phyloP scores from a whole-genome alignment of 2,329 filamentous ascomycete genomes.

The Conoideocrella luteorostrata region DNA sequence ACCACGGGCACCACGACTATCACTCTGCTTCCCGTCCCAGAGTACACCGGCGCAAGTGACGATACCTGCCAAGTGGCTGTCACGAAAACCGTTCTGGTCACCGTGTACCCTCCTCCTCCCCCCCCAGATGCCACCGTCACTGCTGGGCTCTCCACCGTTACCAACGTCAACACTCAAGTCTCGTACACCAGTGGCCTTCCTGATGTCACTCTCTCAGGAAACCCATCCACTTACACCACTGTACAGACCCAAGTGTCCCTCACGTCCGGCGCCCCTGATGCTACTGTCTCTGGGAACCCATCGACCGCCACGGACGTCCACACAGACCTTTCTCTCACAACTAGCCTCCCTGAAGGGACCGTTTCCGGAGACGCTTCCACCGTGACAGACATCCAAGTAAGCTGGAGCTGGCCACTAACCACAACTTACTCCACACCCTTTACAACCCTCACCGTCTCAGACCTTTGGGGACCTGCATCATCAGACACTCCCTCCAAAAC shows the following conservation, averaged over 20 bases:
- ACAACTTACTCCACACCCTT: conserved; percentile 11
- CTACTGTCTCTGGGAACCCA: conserved; percentile 22
- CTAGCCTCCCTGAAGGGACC: conserved; percentile 25
- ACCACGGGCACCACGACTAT: conserved; percentile 16
- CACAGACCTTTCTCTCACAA: conserved; percentile 21
- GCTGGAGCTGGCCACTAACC: conserved; percentile 15
- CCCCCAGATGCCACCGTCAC: conserved; percentile 20
- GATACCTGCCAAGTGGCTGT: conserved; percentile 9
- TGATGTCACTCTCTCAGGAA: conserved; percentile 22
- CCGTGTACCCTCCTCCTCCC: conserved; percentile 10
- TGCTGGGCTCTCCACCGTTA: conserved; percentile 17
- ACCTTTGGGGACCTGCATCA: conserved; percentile 20
- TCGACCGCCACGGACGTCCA: conserved; percentile 24
- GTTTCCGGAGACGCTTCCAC: conserved; percentile 26
- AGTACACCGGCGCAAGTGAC: conserved; percentile 19
- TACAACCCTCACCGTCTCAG: conserved; percentile 23
- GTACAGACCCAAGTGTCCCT: conserved; percentile 16
- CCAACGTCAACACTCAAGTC: conserved; percentile 17
- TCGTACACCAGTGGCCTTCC: conserved; percentile 16
- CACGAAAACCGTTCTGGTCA: conserved; percentile 10
- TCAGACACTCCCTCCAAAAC: neutral
- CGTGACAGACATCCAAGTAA: conserved; percentile 21
- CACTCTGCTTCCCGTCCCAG: conserved; percentile 15
- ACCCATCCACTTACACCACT: conserved; percentile 17
- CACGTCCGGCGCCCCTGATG: conserved; percentile 18